These are phyloP conservation scores for Microthlaspi erraticum DNA, from an alignment of 345 rosid genomes.

Conservation along the genomic window DNA sequence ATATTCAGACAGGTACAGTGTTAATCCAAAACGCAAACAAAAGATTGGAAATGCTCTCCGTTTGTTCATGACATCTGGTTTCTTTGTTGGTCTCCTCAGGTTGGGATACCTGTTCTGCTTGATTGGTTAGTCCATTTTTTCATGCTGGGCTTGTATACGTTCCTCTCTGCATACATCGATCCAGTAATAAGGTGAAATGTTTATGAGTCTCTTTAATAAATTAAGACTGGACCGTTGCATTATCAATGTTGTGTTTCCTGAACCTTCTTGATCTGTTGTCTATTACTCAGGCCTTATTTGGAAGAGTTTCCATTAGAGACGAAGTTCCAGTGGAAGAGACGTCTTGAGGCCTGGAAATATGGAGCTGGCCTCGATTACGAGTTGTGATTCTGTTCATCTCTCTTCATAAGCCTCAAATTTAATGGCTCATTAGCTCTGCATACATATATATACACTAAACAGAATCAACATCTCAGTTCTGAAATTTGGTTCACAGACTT, in stretches of 20 bases:
- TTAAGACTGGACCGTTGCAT: not conserved
- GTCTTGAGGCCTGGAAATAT: conserved; percentile 86
- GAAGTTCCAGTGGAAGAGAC: conserved; percentile 70
- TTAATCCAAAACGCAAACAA: not conserved
- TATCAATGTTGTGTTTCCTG: not conserved
- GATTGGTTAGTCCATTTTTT: conserved; percentile 87
- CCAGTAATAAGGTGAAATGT: conserved; percentile 70
- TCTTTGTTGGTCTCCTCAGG: conserved; percentile 52
- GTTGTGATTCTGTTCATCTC: conserved; percentile 49
- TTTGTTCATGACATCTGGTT: conserved; percentile 8
- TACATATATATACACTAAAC: conserved; percentile 5
- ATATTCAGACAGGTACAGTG: conserved; percentile 77
- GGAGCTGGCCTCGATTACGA: conserved; percentile 86
- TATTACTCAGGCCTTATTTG: conserved; percentile 58
- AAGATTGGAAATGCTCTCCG: not conserved
- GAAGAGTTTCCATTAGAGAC: conserved; percentile 56
- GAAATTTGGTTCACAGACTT: conserved; percentile 50
- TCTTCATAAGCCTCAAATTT: not conserved
- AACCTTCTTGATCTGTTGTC: conserved; percentile 11
- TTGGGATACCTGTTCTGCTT: conserved; percentile 73
- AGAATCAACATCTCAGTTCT: conserved; percentile 16
- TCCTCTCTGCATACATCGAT: conserved; percentile 75
- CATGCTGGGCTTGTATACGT: conserved; percentile 83
- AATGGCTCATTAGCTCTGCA: not conserved
- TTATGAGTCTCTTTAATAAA: not conserved